Evolutionary conservation across 2,329 filamentous ascomycete species (phyloP), one percentile per base, ranked within the genome.

Genomic region (Fusarium dlaminii): DNA sequence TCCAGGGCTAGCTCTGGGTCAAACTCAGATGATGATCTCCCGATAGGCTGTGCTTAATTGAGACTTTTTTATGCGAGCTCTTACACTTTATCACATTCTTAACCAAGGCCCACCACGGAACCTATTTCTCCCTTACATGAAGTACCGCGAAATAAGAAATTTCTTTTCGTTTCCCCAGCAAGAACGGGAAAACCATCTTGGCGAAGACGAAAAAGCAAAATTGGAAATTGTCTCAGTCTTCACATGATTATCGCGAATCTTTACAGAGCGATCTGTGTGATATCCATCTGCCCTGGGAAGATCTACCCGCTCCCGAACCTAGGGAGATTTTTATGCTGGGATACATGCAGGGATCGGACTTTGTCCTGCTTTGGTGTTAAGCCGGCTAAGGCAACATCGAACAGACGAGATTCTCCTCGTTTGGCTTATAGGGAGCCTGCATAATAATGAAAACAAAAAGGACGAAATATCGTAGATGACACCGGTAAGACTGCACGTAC

Each of bases 251-350:
- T 61, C 27, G 63, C 39, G 43, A 64, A 63, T 54, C 65, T 57
- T 60, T 20, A 42, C 32, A 34, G 54, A 58, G 39, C 37, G 51
- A 66, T 67, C 43, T 45, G 39, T 49, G 54, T 32, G 48, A 52
- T 62, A 27, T 52, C n/a, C 27, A 62, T 62, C 48, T 68, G 56
- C 48, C 63, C 71, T 65, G 55, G 69, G 34, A 62, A 52, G 72
- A 74, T 74, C 72, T 74, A 74, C 72, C 70, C 66, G 70, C 42
- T 45, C 49, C 70, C 71, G 66, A 61, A 63, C 45, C 48, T 67
- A 71, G 63, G 59, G 45, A 27, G 48, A 45, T 63, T 30, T 46
- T 59, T 52, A 36, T 60, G 40, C 57, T 43, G 22, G 63, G 64
- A 59, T 74, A 39, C 8, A 34, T 57, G 57, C 71, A 56, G 34